Evolutionary conservation across 108 stramenopile species (phyloP), one percentile per base, ranked within the genome.

Genomic region (Asterionellopsis glacialis): DNA sequence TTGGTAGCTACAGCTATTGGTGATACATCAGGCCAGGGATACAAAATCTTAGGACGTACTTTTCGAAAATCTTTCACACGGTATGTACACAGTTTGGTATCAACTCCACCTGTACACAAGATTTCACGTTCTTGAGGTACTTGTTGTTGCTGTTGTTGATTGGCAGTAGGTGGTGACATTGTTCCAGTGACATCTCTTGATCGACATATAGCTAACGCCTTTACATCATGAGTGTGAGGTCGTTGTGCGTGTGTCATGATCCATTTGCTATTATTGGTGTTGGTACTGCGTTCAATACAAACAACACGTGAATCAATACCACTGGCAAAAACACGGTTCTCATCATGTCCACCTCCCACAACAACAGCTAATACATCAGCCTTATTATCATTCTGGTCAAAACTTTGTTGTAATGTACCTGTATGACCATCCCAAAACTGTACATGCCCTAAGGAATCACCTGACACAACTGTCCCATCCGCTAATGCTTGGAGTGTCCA

Each of bases 171-270:
- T 57, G 24, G 52, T 39, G 28, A 22, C 15, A 63, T 11, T 4
- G 26, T 14, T 18, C 50, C 61, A 16, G 61, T 28, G 1, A 50
- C 4, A 41, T 51, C 44, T 39, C 18, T n/a, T 1, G 25, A 62
- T 59, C 55, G 64, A 57, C 73, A 82, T 27, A 97, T 71, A 16
- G 85, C 77, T 60, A 98, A 68, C 14, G 83, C 79, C 38, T 81
- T 84, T 0, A 98, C 87, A 71, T 98, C 97, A 69, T 96, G 95
- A 25, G 90, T 90, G 65, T 98, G 97, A 22, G 90, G 81, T 11
- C 97, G 81, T 61, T 95, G 94, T 45, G 87, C 83, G 53, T 77
- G 55, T 10, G 91, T 76, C 22, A 84, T 64, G 44, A 76, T 75
- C 96, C 95, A 98, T 50, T 70, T 73, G 33, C 78, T 74, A 43